Evolutionary conservation across 1,284 basidiomycete genomes (phyloP).

Genomic region (Austropuccinia psidii): DNA sequence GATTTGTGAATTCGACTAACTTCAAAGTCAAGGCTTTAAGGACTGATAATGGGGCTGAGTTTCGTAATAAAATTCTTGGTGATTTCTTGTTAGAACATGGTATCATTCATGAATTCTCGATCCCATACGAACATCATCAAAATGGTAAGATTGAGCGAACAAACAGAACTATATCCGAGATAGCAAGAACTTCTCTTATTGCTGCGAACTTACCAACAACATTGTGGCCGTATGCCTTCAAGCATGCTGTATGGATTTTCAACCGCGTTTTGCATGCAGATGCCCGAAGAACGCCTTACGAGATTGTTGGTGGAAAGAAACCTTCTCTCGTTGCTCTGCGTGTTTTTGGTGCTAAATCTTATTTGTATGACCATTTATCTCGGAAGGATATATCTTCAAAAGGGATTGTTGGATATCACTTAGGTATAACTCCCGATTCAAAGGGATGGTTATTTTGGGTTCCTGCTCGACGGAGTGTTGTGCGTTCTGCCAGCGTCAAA

Average conservation of each 20-base stretch:
- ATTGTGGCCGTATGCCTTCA: neutral
- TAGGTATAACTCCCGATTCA: too few relatives aligned
- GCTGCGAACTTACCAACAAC: neutral
- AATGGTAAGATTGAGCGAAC: neutral
- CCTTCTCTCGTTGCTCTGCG: neutral
- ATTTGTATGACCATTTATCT: too few relatives aligned
- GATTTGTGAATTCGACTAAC: too few relatives aligned
- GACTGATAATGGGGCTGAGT: neutral
- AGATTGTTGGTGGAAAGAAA: neutral
- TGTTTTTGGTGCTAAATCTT: too few relatives aligned
- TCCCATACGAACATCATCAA: constrained; percentile 22
- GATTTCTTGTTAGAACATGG: neutral
- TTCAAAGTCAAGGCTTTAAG: neutral
- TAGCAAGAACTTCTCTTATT: neutral
- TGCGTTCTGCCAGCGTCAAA: too few relatives aligned
- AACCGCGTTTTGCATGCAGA: neutral
- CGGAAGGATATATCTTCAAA: too few relatives aligned
- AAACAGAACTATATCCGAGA: neutral
- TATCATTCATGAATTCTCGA: neutral
- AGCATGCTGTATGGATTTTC: neutral
- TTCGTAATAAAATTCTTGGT: neutral
- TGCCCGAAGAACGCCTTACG: neutral
- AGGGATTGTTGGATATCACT: too few relatives aligned
- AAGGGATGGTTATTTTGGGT: too few relatives aligned
- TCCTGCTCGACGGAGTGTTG: too few relatives aligned